Base-by-base conservation (phyloP, 108 stramenopile species). In the Nitzschia inconspicua region DNA sequence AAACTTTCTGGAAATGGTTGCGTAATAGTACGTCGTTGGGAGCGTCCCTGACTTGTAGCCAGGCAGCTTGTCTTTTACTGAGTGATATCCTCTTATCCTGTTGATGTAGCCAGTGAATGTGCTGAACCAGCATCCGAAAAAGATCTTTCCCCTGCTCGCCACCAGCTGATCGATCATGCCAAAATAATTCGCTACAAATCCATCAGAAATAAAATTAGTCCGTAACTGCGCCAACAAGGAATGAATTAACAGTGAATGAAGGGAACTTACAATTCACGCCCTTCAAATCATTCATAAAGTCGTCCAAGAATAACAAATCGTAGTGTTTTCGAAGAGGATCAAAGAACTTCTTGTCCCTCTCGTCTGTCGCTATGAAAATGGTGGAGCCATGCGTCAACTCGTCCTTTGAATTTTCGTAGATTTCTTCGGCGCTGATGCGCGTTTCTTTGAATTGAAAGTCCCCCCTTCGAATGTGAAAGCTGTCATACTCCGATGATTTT, bases 111-210 rank as follows among this genome's bases (percentile, higher is more conserved):
- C 91, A 5, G 84, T 75, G 44, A 89, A 84, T 3, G 57, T 44
- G 3, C 13, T 44, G 27, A 41, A 53, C 64, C 65, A 77, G 16
- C 82, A 85, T 0, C 94, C 94, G 36, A 79, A 84, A 63, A 93
- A 93, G 20, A 68, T 71, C 19, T 72, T 30, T 37, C 90, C 92
- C 52, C 77, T 56, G 24, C 80, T 81, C 4, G 92, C 86, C 22
- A 96, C 63, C 19, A 93, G 52, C 49, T 89, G 89, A 73, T 95
- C 93, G 3, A 93, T 58, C 88, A 90, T 91, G 1, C 91, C 91
- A 31, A 72, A 82, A 32, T 72, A 85, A 28, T 82, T 89, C 75
- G 44, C 56, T 57, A 79, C 20, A 74, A 69, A 9, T 56, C 72
- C 58, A 31, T 49, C 26, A n/a, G n/a, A n/a, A n/a, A n/a, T n/a